phyloP scores from a whole-genome alignment of 768 basidiomycete species.

The Russula earlei region DNA sequence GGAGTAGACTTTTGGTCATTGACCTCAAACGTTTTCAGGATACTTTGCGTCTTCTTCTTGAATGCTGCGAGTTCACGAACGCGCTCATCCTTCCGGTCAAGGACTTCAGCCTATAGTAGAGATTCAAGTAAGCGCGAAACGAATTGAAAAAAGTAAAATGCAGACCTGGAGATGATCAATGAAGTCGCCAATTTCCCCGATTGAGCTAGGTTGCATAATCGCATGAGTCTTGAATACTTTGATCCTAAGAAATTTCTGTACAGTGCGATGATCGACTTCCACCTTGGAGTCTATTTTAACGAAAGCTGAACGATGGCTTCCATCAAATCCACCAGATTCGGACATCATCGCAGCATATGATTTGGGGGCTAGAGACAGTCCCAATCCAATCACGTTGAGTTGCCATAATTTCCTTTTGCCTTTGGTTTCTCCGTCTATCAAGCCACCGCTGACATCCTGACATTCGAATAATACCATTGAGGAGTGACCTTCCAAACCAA shows the following conservation, averaged over 20 bases:
- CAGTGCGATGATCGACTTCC: slow-evolving; percentile 12
- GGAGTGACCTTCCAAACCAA: slow-evolving; percentile 66
- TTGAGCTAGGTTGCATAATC: slow-evolving; percentile 89
- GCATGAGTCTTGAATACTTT: slow-evolving; percentile 74
- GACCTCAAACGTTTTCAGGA: slow-evolving; percentile 69
- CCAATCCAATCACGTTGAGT: slow-evolving; percentile 61
- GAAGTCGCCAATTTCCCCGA: slow-evolving; percentile 85
- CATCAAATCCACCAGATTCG: slow-evolving; percentile 38
- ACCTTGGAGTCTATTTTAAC: slow-evolving; percentile 66
- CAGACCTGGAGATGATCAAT: slow-evolving; percentile 73
- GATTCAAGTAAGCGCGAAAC: slow-evolving; percentile 14
- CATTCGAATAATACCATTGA: slow-evolving; percentile 72
- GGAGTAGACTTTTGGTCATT: slow-evolving; percentile 36
- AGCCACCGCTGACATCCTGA: slow-evolving; percentile 56
- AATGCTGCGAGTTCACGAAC: slow-evolving; percentile 72
- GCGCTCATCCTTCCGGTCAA: slow-evolving; percentile 64
- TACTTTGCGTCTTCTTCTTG: slow-evolving; percentile 65
- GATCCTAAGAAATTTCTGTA: slow-evolving; percentile 37
- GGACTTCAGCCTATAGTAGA: slow-evolving; percentile 55
- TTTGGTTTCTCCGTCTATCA: slow-evolving; percentile 38
- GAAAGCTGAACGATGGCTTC: slow-evolving; percentile 68
- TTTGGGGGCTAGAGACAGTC: slow-evolving; percentile 73
- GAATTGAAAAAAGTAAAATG: background rate
- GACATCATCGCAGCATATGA: slow-evolving; percentile 29
- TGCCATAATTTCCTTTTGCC: slow-evolving; percentile 41